A percentile compares a stretch with the other conserved stretches of the same genome.
Evolutionary conservation across 208 protist genomes (phyloP).

Genomic region (Leishmania arabica): DNA sequence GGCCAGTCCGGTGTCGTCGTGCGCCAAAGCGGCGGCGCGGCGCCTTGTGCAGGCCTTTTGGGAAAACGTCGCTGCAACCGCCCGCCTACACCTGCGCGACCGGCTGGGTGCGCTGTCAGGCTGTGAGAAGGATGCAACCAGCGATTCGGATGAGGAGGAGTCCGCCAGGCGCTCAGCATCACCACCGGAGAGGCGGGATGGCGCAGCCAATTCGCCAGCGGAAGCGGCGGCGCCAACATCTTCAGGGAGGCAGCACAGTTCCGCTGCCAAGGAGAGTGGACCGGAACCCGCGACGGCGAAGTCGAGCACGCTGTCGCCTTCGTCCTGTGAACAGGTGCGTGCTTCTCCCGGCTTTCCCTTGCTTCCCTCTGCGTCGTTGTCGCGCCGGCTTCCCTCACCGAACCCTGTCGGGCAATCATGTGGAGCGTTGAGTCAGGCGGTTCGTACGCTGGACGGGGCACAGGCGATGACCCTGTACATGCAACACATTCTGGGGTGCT

Average conservation of each 20-base stretch:
- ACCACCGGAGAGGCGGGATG: background rate
- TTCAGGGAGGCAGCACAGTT: background rate
- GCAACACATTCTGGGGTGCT: constrained; percentile 18
- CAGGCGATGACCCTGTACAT: constrained; percentile 33
- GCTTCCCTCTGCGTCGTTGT: background rate
- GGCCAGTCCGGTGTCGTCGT: background rate
- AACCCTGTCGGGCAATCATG: background rate
- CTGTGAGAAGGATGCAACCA: background rate
- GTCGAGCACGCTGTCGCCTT: background rate
- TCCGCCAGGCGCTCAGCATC: background rate
- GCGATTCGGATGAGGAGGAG: constrained; percentile 7
- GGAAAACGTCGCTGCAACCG: constrained; percentile 14
- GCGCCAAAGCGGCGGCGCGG: constrained; percentile 1
- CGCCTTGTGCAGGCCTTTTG: constrained; percentile 22
- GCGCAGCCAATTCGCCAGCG: background rate
- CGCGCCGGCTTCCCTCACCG: background rate
- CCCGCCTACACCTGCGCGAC: background rate
- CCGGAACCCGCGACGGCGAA: background rate
- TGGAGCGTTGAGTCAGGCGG: background rate
- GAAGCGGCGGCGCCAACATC: background rate
- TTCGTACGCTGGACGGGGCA: constrained; percentile 9
- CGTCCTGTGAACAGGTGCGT: background rate
- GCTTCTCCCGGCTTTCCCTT: background rate
- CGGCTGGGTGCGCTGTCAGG: background rate
- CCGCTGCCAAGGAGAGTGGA: background rate